Base-by-base conservation (phyloP, 495 filamentous ascomycete species). In the Elaphomyces granulatus region DNA sequence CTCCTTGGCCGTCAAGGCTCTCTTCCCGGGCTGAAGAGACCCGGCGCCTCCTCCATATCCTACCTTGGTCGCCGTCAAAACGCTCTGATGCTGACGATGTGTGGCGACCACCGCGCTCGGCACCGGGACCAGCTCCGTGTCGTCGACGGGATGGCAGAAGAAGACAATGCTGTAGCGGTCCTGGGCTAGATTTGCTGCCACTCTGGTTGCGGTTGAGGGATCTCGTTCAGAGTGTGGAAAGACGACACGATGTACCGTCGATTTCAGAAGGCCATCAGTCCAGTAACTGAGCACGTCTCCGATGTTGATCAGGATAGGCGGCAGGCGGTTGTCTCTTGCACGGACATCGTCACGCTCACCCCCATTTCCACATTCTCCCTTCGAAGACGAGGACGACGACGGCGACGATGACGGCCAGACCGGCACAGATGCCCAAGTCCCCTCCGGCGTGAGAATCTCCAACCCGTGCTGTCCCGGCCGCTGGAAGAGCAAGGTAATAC, bases 81-180 rank as follows among this genome's bases (percentile, higher is more conserved):
- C 44, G 17, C 49, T 44, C 20, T 40, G 55, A 47, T 49, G 45
- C 52, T 51, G 47, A 32, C 59, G 61, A 54, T 56, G 58, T 32
- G 23, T 46, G 40, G 47, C 53, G 2, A 85, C 71, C 15, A 69
- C 39, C 38, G 59, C 50, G 49, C 88, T 90, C 15, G 90, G 88
- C 45, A 96, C 80, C 4, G 77, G 62, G 23, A 70, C 74, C 43
- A 96, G 57, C 50, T 72, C 60, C n/a, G 77, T 82, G 1, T 66
- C 55, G 48, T 86, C 72, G 15, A 78, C 59, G 9, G 88, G 90
- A 59, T 96, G 88, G 46, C 85, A 93, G 52, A 95, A 95, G 51
- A 82, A 96, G 9, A 76, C 90, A 44, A 96, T 78, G 37, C 78
- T 85, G 55, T 94, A 95, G 39, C 88, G 61, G 56, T 94, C 85